phyloP scores from a whole-genome alignment of 1,139 yeast species.

The Magnusiomyces sp. region DNA sequence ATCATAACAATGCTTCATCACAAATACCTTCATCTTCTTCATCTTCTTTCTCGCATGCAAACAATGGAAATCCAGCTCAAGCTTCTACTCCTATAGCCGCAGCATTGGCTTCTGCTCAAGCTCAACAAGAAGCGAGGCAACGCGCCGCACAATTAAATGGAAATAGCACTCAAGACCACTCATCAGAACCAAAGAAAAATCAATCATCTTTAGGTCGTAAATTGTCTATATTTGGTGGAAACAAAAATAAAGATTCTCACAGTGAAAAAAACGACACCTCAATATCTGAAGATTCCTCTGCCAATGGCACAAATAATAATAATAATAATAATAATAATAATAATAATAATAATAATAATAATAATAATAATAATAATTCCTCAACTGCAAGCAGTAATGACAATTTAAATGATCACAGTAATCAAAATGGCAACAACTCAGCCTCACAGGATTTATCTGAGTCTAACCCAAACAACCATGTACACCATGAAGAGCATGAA shows the following conservation, averaged over 20 bases:
- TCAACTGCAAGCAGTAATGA: background rate
- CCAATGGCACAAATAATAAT: too few species aligned
- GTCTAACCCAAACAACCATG: background rate
- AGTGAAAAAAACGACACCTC: too few species aligned
- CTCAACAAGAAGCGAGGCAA: background rate
- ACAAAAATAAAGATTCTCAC: background rate
- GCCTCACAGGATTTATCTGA: background rate
- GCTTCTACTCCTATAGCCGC: background rate
- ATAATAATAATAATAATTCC: too few species aligned
- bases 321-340: too few species aligned
- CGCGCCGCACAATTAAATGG: background rate
- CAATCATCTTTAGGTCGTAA: constrained; percentile 1
- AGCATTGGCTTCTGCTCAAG: background rate
- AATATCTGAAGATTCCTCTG: too few species aligned
- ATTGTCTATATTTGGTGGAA: background rate
- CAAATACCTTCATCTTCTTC: constrained; percentile 17
- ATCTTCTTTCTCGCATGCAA: constrained; percentile 15
- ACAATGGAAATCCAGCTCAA: background rate
- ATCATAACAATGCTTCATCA: too few species aligned
- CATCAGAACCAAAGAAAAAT: background rate
- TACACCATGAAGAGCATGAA: background rate
- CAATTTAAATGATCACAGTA: background rate
- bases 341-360: too few species aligned
- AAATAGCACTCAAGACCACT: background rate
- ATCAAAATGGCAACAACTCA: background rate